These are phyloP conservation scores for Nyctanthes arbortristis DNA, from an alignment of 257 asterid genomes.

Conservation along the genomic window DNA sequence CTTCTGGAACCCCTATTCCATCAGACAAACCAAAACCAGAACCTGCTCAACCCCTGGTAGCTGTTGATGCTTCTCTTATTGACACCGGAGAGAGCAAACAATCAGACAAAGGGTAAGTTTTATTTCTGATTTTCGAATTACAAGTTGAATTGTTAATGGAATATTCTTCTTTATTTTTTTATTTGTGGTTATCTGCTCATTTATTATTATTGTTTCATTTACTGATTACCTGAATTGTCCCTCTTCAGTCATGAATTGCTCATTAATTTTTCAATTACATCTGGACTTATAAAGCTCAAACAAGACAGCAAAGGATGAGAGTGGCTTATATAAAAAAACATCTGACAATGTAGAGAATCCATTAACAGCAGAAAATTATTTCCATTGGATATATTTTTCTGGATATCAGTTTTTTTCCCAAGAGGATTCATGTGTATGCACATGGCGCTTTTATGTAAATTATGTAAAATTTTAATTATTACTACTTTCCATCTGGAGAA, in stretches of 20 bases:
- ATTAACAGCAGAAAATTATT: not conserved
- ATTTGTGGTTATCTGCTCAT: conserved; percentile 9
- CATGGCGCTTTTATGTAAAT: not conserved
- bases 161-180: conserved; percentile 26
- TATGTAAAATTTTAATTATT: not conserved
- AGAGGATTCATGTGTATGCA: conserved; percentile 4
- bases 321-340: not conserved
- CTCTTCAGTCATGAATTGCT: conserved; percentile 3
- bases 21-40: conserved; percentile 59
- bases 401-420: conserved; percentile 8
- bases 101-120: conserved; percentile 56
- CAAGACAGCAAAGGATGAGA: not conserved
- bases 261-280: conserved; percentile 5
- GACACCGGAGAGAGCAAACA: conserved; percentile 79
- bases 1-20: conserved; percentile 62
- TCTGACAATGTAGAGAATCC: not conserved
- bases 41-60: conserved; percentile 52
- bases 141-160: conserved; percentile 12
- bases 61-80: conserved; percentile 72
- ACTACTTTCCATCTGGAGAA: not conserved
- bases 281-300: conserved; percentile 3
- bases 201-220: conserved; percentile 1
- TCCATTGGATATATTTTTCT: not conserved
- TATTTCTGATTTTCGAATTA: conserved; percentile 14
- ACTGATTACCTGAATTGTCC: not conserved